A percentile compares a stretch with the other conserved stretches of the same genome.
phyloP scores from a whole-genome alignment of 2,329 filamentous ascomycete genomes.

The Sporothrix curviconia region DNA sequence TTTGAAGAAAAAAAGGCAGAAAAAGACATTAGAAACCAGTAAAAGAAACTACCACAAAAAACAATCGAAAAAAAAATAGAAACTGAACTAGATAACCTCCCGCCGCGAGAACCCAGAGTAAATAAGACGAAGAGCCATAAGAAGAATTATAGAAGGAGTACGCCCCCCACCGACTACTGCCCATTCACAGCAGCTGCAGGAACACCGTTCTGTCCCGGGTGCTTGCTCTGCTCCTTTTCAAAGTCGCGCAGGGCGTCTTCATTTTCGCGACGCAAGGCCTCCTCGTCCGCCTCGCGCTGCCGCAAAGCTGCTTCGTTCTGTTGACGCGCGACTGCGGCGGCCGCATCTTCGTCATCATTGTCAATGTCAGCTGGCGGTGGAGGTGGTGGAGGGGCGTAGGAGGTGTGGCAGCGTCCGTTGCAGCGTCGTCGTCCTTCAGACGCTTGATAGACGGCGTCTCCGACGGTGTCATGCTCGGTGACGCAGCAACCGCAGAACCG shows the following conservation, averaged over 20 bases:
- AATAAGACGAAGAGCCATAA: too few relatives aligned
- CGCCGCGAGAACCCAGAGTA: neutral
- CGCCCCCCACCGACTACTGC: too few relatives aligned
- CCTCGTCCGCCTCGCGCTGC: conserved; percentile 35
- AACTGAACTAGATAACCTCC: too few relatives aligned
- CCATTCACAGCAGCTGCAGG: too few relatives aligned
- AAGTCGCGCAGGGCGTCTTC: conserved; percentile 34
- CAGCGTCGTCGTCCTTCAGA: conserved; percentile 40
- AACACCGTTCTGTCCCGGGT: too few relatives aligned
- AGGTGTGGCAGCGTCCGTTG: conserved; percentile 28
- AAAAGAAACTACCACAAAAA: neutral
- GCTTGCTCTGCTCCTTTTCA: conserved; percentile 22
- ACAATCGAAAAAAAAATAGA: too few relatives aligned
- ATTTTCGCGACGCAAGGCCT: conserved; percentile 32
- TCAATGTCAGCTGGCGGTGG: conserved; percentile 23
- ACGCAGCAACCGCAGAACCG: conserved; percentile 24
- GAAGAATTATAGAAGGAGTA: too few relatives aligned
- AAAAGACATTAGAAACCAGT: neutral
- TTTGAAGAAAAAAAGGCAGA: neutral
- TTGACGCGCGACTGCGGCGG: too few relatives aligned
- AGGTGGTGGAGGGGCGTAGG: conserved; percentile 40
- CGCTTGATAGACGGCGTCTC: conserved; percentile 53
- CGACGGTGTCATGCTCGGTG: conserved; percentile 39
- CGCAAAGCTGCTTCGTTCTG: conserved; percentile 30
- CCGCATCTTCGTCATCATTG: too few relatives aligned